These are phyloP conservation scores for Cystobasidium ongulense DNA, from an alignment of 768 basidiomycete genomes.

Conservation along the genomic window DNA sequence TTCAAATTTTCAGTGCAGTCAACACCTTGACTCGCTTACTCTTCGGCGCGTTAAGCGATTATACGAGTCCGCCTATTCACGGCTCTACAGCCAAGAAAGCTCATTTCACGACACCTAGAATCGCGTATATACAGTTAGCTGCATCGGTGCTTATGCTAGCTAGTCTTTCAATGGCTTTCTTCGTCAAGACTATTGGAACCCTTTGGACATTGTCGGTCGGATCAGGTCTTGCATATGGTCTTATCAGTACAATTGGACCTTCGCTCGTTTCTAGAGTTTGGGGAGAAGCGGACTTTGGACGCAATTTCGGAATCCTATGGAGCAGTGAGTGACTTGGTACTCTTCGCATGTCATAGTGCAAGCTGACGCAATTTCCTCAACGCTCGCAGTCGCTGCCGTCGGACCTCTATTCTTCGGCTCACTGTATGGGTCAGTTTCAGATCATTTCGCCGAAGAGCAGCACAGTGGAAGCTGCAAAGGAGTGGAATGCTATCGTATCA, in stretches of 20 bases:
- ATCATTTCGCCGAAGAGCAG: slow-evolving; percentile 4
- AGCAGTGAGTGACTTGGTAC: background rate
- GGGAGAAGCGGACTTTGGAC: slow-evolving; percentile 6
- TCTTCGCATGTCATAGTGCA: background rate
- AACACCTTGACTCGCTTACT: slow-evolving; percentile 37
- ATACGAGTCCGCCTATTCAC: slow-evolving; percentile 18
- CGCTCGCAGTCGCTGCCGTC: background rate
- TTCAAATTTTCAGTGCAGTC: slow-evolving; percentile 34
- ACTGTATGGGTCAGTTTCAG: background rate
- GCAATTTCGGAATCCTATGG: slow-evolving; percentile 21
- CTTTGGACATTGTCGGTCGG: background rate
- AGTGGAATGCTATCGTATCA: background rate
- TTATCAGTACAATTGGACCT: background rate
- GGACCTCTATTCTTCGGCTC: slow-evolving; percentile 8
- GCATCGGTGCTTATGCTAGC: background rate
- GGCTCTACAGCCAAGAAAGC: background rate
- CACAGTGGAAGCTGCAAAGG: background rate
- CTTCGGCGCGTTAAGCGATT: slow-evolving; percentile 37
- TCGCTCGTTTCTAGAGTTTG: slow-evolving; percentile 15
- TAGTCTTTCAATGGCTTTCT: background rate
- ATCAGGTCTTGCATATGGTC: slow-evolving; percentile 3
- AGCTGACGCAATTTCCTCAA: background rate
- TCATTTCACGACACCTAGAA: background rate
- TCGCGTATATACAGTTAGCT: slow-evolving; percentile 8
- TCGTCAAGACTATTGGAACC: background rate